Evolutionary conservation across 2,329 filamentous ascomycete species (phyloP).

Genomic region (Cladosporium sp.): DNA sequence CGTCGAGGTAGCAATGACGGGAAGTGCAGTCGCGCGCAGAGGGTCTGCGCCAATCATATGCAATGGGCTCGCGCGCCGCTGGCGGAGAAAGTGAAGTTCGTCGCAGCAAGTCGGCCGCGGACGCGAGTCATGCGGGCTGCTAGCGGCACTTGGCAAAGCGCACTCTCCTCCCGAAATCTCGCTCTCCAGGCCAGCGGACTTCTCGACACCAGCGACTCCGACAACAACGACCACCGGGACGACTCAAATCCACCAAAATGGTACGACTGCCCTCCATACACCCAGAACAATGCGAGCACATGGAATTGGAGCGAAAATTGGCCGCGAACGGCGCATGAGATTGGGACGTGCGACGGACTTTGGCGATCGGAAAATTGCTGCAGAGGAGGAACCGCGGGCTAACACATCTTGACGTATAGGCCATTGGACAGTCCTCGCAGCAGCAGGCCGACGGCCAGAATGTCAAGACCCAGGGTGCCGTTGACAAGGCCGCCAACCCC

Average conservation of each 20-base stretch:
- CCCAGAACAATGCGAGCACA: slow-evolving; percentile 22
- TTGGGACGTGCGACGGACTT: slow-evolving; percentile 24
- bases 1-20: slow-evolving; percentile 7
- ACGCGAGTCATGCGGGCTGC: slow-evolving; percentile 2
- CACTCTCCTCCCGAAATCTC: slow-evolving; percentile 5
- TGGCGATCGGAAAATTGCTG: not conserved
- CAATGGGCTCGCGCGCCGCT: not conserved
- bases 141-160: not conserved
- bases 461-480: slow-evolving; percentile 26
- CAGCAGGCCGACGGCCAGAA: slow-evolving; percentile 28
- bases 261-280: slow-evolving; percentile 2
- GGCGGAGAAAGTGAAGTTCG: slow-evolving; percentile 8
- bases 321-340: slow-evolving; percentile 6
- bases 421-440: slow-evolving; percentile 23
- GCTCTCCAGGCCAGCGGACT: slow-evolving; percentile 1
- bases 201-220: slow-evolving; percentile 7
- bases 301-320: not conserved
- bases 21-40: slow-evolving; percentile 8
- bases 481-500: slow-evolving; percentile 84
- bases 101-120: not conserved
- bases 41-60: slow-evolving; percentile 10
- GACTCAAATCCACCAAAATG: slow-evolving; percentile 10
- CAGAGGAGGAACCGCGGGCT: slow-evolving; percentile 2
- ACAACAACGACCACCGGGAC: slow-evolving; percentile 12
- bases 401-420: slow-evolving; percentile 15